Evolutionary conservation across 179 eudicot species (phyloP).

Genomic region (Drosera spatulata): DNA sequence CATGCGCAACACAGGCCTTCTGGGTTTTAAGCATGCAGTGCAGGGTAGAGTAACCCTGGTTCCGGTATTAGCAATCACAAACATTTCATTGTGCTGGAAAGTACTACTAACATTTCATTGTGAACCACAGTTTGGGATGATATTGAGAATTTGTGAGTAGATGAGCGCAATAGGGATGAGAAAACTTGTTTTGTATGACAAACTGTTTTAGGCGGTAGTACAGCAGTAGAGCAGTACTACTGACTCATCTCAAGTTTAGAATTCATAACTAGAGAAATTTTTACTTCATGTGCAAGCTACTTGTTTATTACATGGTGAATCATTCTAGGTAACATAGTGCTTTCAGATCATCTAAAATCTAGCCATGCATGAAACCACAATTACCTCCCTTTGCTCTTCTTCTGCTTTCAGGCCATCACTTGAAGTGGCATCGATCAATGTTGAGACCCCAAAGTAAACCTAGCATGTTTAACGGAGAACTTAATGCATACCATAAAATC

Average conservation of each 20-base stretch:
- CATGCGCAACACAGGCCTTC: no score
- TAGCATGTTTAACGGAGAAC: constrained; percentile 15
- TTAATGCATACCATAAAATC: neutral
- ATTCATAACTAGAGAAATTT: neutral
- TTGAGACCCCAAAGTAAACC: constrained; percentile 92
- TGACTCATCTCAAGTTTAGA: neutral
- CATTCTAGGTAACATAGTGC: neutral
- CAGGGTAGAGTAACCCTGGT: no score
- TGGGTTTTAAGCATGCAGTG: no score
- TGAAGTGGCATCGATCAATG: constrained; percentile 75
- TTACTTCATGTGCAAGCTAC: neutral
- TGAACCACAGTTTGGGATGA: no score
- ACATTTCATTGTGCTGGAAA: no score
- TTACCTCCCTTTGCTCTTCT: constrained; percentile 93
- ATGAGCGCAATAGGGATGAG: neutral
- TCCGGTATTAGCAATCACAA: no score
- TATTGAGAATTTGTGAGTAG: no score
- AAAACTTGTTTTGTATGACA: neutral
- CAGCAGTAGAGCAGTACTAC: neutral
- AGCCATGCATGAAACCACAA: neutral
- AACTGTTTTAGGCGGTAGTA: no score
- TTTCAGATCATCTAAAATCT: neutral
- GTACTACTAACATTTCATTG: no score
- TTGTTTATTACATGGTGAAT: neutral
- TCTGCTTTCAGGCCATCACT: constrained; percentile 67